Evolutionary conservation across 768 basidiomycete species (phyloP), one percentile per base, ranked within the genome.

Genomic region (Serendipita vermifera): DNA sequence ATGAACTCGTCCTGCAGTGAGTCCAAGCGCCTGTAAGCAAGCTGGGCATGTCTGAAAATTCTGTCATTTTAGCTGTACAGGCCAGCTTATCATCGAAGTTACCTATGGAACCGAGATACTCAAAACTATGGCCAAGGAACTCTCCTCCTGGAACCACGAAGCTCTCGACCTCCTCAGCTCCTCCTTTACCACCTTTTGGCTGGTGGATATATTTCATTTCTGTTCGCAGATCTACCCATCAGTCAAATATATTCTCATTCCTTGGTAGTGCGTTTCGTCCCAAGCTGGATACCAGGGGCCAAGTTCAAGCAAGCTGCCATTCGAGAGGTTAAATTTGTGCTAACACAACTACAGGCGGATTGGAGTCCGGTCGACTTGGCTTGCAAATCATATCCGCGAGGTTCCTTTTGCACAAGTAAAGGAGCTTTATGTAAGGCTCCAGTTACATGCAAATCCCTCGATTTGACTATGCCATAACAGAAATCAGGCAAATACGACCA

Each of bases 261-360:
- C n/a, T n/a, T 20, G 9, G n/a, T 26, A 51, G 46, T 51, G 29
- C 46, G 46, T 15, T 51, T 51, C n/a, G 32, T 51, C 46, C 46
- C 46, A 29, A 51, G 46, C n/a, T 51, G 46, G 46, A 29, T 51
- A 7, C 46, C 46, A 15, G 46, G 46, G n/a, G 46, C 46, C 27
- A 3, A 15, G 32, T 51, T 51, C 46, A 51, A 51, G 46, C 31
- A 29, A 5, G 2, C 31, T 22, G 24, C n/a, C 22, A 31, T 51
- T 51, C 2, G 15, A 20, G 24, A 31, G 9, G 15, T 20, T 20
- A 5, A 9, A 5, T n/a, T 9, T 11, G 46, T 17, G 22, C n/a
- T 31, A 15, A 31, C 17, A 5, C 5, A 7, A 5, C 46, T 20
- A 9, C 29, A 51, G 46, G 27, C 46, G 46, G 6, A 51, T 51